These are phyloP conservation scores for Pythium aphanidermatum DNA, from an alignment of 352 stramenopile species.

Conservation along the genomic window DNA sequence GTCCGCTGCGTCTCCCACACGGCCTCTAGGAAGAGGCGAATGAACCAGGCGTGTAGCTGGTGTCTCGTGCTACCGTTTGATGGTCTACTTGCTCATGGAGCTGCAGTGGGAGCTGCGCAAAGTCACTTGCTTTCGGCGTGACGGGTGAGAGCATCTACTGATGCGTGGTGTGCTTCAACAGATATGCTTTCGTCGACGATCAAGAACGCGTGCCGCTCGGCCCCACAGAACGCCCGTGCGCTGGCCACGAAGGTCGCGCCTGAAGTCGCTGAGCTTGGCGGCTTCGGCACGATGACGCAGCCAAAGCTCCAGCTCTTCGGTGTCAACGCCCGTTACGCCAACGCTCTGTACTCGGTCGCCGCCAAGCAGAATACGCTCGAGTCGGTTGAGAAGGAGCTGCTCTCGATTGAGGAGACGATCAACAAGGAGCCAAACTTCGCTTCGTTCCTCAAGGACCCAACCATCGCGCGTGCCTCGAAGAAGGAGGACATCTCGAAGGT, in stretches of 20 bases:
- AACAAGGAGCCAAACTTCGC: slow-evolving; percentile 86
- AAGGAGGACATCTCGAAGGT: slow-evolving; percentile 90
- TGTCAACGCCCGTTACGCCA: slow-evolving; percentile 95
- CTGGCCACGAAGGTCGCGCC: slow-evolving; percentile 33
- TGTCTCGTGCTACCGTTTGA: neutral
- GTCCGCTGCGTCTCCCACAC: no score
- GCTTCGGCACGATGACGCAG: slow-evolving; percentile 79
- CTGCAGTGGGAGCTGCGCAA: neutral
- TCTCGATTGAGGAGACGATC: slow-evolving; percentile 80
- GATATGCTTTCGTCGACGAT: slow-evolving; percentile 70
- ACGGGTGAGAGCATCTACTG: neutral
- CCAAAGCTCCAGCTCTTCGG: slow-evolving; percentile 95
- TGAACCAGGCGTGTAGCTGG: neutral
- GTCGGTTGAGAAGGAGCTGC: slow-evolving; percentile 84
- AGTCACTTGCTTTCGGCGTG: neutral
- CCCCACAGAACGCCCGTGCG: slow-evolving; percentile 28
- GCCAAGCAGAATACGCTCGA: slow-evolving; percentile 84
- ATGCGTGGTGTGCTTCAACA: no score
- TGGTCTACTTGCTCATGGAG: neutral
- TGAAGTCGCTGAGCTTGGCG: slow-evolving; percentile 61
- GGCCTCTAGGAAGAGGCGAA: neutral
- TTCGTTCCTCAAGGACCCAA: slow-evolving; percentile 95
- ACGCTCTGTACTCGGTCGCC: slow-evolving; percentile 95
- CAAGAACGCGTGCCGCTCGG: slow-evolving; percentile 55
- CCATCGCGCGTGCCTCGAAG: slow-evolving; percentile 93